Evolutionary conservation across 2,329 filamentous ascomycete genomes (phyloP).

Genomic region (Arthrobotrys conoides): DNA sequence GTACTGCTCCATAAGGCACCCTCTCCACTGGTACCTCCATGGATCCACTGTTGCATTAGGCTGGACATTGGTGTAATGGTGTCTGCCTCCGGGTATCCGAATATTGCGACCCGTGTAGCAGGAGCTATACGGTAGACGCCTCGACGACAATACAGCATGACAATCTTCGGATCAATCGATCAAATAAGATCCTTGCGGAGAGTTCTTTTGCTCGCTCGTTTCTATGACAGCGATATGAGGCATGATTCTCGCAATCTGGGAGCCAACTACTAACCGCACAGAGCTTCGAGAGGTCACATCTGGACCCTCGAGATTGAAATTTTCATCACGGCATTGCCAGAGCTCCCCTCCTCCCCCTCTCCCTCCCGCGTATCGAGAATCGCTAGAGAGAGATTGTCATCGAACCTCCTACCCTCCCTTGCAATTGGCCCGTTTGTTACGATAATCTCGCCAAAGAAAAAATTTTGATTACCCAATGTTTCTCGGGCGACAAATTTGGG

Average conservation of each 20-base stretch:
- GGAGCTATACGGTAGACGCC: neutral
- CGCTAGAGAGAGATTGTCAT: constrained; percentile 28
- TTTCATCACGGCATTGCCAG: constrained; percentile 51
- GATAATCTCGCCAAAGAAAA: constrained; percentile 57
- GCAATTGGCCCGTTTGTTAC: constrained; percentile 50
- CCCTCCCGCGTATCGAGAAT: constrained; percentile 31
- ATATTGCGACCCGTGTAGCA: constrained; percentile 49
- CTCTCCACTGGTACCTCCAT: constrained; percentile 43
- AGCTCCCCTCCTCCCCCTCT: constrained; percentile 41
- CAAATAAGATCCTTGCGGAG: constrained; percentile 17
- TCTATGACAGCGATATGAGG: constrained; percentile 3
- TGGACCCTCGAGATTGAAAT: constrained; percentile 31
- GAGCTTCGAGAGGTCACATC: constrained; percentile 13
- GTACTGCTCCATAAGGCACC: constrained; percentile 59
- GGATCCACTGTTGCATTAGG: constrained; percentile 45
- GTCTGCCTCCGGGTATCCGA: constrained; percentile 61
- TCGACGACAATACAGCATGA: neutral
- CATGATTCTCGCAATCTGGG: constrained; percentile 5
- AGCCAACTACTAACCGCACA: neutral
- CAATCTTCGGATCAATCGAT: constrained; percentile 35
- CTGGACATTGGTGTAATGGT: constrained; percentile 42
- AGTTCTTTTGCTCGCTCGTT: constrained; percentile 2
- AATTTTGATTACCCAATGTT: constrained; percentile 54
- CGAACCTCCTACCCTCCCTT: constrained; percentile 23
- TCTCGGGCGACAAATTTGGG: constrained; percentile 30